phyloP scores from a whole-genome alignment of 495 filamentous ascomycete genomes.

The Entonaema liquescens region DNA sequence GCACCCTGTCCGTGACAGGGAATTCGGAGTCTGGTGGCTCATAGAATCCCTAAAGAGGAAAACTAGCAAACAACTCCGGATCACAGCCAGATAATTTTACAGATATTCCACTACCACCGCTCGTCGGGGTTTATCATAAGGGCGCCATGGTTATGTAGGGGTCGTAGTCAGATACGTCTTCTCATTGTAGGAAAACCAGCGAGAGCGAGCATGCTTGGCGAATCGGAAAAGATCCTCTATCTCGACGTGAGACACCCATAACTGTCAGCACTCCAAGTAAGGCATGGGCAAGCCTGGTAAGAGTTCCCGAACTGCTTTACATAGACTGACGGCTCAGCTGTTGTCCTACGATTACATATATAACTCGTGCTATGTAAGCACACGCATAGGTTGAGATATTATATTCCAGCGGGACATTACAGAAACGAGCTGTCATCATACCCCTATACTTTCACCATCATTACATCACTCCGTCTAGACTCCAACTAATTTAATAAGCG shows the following conservation, averaged over 20 bases:
- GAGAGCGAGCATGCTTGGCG: conserved; percentile 8
- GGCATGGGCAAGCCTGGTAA: conserved; percentile 23
- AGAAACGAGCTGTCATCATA: conserved; percentile 20
- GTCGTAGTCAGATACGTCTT: conserved; percentile 15
- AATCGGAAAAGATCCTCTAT: conserved; percentile 31
- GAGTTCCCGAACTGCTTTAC: conserved; percentile 22
- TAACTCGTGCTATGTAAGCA: not conserved
- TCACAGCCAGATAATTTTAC: conserved; percentile 12
- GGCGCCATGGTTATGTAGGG: conserved; percentile 2
- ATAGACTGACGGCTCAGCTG: conserved; percentile 5
- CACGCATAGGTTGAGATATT: conserved; percentile 1
- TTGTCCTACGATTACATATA: not conserved
- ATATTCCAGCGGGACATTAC: conserved; percentile 20
- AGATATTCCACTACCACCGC: not conserved
- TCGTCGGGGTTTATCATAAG: conserved; percentile 29
- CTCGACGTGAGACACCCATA: conserved; percentile 17
- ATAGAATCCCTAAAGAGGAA: conserved; percentile 29
- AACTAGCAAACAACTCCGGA: conserved; percentile 29
- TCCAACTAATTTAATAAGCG: conserved; percentile 36
- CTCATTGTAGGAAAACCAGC: conserved; percentile 8
- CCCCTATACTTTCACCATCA: conserved; percentile 14
- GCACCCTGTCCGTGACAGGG: conserved; percentile 34
- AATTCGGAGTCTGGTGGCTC: conserved; percentile 33
- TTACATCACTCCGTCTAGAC: conserved; percentile 39
- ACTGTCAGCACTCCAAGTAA: conserved; percentile 23